Evolutionary conservation across 208 protist genomes (phyloP).

Genomic region (Leishmania lainsoni): DNA sequence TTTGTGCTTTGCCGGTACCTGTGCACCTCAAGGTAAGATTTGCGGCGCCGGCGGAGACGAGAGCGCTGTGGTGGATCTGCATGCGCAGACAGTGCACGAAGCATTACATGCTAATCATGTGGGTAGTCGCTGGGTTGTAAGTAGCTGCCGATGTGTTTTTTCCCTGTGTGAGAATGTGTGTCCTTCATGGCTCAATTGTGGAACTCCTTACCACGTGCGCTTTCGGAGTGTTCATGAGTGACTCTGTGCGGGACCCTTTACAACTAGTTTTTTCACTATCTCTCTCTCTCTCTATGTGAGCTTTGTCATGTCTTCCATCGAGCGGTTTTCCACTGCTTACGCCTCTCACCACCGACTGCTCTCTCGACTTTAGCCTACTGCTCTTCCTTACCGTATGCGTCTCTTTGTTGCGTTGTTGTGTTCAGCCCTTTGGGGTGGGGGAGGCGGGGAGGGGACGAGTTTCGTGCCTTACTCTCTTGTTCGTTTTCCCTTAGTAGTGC

Average conservation of each 20-base stretch:
- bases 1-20: slow-evolving; percentile 30
- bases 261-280: background rate
- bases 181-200: background rate
- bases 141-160: background rate
- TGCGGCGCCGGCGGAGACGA: slow-evolving; percentile 23
- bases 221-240: background rate
- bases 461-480: too few relatives aligned
- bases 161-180: background rate
- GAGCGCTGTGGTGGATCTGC: slow-evolving; percentile 26
- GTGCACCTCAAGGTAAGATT: slow-evolving; percentile 60
- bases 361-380: too few relatives aligned
- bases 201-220: background rate
- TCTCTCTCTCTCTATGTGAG: background rate
- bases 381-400: background rate
- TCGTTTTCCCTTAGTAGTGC: too few relatives aligned
- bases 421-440: background rate
- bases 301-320: background rate
- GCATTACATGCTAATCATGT: background rate
- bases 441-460: too few relatives aligned
- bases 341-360: background rate
- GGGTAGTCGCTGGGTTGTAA: background rate
- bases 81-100: slow-evolving; percentile 8
- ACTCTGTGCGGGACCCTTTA: background rate
- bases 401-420: background rate
- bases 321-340: background rate